Percentiles rank a stretch among this genome's conserved stretches.
These are phyloP conservation scores for Rhizopogon sp. DNA, from an alignment of 768 basidiomycete species.

Conservation along the genomic window DNA sequence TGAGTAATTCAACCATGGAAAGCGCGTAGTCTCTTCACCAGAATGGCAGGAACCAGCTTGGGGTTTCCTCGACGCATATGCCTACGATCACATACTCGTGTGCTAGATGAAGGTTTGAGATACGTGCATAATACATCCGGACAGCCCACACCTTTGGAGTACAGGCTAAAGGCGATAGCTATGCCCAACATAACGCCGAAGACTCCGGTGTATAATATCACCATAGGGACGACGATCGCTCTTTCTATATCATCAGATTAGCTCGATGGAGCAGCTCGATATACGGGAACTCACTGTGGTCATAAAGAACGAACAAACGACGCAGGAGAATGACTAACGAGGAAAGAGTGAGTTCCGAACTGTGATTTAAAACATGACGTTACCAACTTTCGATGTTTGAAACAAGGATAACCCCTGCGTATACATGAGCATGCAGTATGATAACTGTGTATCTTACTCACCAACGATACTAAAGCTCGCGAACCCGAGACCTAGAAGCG, in stretches of 20 bases:
- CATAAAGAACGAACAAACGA: background rate
- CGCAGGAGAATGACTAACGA: background rate
- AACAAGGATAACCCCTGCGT: background rate
- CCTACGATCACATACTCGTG: background rate
- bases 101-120: background rate
- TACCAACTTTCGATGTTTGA: background rate
- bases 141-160: background rate
- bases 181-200: background rate
- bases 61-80: background rate
- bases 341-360: background rate
- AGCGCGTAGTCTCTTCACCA: background rate
- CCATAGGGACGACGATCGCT: background rate
- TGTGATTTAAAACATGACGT: background rate
- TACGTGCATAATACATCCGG: background rate
- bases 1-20: background rate
- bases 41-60: slow-evolving; percentile 1
- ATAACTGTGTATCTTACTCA: background rate
- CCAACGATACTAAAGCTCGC: background rate
- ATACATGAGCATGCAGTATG: background rate
- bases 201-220: background rate
- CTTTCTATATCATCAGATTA: background rate
- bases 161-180: background rate
- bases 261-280: background rate
- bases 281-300: background rate
- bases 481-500: background rate